Evolutionary conservation across 345 rosid genomes (phyloP), one percentile per base, ranked within the genome.

Genomic region (Eucalyptus cloeziana): DNA sequence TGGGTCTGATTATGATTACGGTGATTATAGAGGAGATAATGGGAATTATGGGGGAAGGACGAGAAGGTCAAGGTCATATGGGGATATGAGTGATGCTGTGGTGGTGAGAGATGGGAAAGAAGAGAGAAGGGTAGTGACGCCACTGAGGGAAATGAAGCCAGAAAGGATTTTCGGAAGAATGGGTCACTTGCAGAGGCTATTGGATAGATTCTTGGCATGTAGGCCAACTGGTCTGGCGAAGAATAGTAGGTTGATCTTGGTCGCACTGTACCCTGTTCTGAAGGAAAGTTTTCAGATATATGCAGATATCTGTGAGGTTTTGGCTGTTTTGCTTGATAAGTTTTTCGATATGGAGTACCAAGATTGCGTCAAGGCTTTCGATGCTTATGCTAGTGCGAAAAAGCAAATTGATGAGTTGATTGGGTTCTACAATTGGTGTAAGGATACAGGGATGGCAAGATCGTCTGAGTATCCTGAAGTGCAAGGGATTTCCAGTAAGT

Each of bases 391-490:
- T 13, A 94, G 96, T 33, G 95, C 98, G 2, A 96, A 98, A 3
- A 98, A 98, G 91, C 93, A 93, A 94, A 96, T 95, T 80, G 98
- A 98, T 92, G 99, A 98, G 93, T 93, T 98, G 37, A 89, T 94
- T 83, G 93, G 85, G 22, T 94, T 98, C 87, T 98, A 96, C 89
- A 91, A 90, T 58, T 98, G 99, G 99, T 96, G 98, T 40, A 97
- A 98, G 91, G 99, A 96, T 27, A 90, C 91, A 0, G 99, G 99
- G 8, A 91, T 97, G 49, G 98, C 97, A 31, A 94, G 99, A 83
- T 97, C 99, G 0, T 95, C 98, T 0, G 99, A 98, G 94, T 98
- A 94, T 83, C 99, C 99, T 0, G 98, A 97, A 76, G 97, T 98
- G 90, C 98, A 97, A 93, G 95, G 94, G 89, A 98, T 98, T 76